Evolutionary conservation across 2,329 filamentous ascomycete genomes (phyloP), one percentile per base, ranked within the genome.

Genomic region (Aspergillus puulaauensis): DNA sequence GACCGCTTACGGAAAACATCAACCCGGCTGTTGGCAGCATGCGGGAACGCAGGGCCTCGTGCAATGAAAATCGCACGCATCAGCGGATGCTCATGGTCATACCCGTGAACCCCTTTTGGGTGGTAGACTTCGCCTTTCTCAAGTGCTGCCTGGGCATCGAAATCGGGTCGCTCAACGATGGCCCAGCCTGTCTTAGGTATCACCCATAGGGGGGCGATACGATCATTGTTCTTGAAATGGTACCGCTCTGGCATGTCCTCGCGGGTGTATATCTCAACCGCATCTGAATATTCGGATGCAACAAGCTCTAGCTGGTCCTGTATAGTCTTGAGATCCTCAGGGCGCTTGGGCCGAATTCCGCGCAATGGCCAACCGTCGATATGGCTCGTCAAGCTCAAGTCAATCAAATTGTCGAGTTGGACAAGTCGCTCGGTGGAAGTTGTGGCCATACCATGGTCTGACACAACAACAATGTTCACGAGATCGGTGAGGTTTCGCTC

Each of bases 61-160:
- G 95, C 95, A 49, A 98, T 82, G 67, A 99, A 99, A 44, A 99
- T 96, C 0, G 95, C 93, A 40, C 95, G 82, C 95, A 99, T 99
- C 45, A 99, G 80, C 0, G 93, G 93, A 71, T 99, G 89, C 68
- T 96, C 88, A 68, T 96, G 89, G 71, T 99, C 95, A 70, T 98
- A 99, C 2, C 95, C 95, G 70, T 99, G 95, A 2, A 99, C 78
- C 2, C 95, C 95, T 27, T 83, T 84, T 0, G 95, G 95, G 64
- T 89, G 83, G 69, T 97, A 99, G 0, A 85, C 79, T 12, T 84
- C 72, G 0, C 85, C 86, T 12, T 86, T 85, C 54, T 82, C 80
- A 60, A 86, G 81, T 0, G 84, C 90, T 49, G 88, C 81, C 43
- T 83, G 79, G 5, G 96, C 83, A 62, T 96, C 82, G 64, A 96